Percentiles rank a stretch among this genome's conserved stretches.
These are phyloP conservation scores for Curvularia hawaiiensis DNA, from an alignment of 2,329 filamentous ascomycete species.

Conservation along the genomic window DNA sequence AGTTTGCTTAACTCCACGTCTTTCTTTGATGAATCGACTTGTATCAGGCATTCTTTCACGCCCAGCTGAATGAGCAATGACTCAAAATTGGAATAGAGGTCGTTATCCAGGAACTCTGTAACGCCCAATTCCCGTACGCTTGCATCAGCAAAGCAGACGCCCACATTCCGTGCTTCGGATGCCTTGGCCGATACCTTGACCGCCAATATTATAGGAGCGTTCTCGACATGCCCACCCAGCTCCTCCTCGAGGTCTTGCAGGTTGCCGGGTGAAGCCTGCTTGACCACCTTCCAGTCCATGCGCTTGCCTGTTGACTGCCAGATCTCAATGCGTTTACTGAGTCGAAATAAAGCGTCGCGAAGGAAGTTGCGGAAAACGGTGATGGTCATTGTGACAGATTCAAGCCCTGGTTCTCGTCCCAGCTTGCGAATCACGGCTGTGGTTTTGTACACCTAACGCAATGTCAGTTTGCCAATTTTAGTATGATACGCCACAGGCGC, in stretches of 20 bases:
- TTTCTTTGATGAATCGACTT: constrained; percentile 76
- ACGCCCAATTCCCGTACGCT: constrained; percentile 94
- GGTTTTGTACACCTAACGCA: constrained; percentile 84
- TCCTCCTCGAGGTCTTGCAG: constrained; percentile 97
- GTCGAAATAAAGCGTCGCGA: constrained; percentile 87
- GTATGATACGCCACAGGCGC: background rate
- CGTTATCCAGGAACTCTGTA: constrained; percentile 98
- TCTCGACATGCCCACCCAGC: constrained; percentile 82
- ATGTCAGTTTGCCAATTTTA: background rate
- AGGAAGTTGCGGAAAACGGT: constrained; percentile 97
- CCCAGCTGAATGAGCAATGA: constrained; percentile 94
- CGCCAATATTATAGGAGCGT: constrained; percentile 90
- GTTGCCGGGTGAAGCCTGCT: constrained; percentile 92
- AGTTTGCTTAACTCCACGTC: constrained; percentile 89
- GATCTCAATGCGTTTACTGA: constrained; percentile 90
- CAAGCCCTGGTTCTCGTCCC: constrained; percentile 80
- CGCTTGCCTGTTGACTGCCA: constrained; percentile 74
- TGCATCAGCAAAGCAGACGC: constrained; percentile 97
- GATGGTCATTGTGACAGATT: constrained; percentile 93
- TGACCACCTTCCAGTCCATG: constrained; percentile 90
- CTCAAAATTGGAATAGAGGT: constrained; percentile 97
- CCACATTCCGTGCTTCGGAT: constrained; percentile 81
- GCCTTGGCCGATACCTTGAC: constrained; percentile 93
- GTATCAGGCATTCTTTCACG: constrained; percentile 91
- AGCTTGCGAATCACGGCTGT: constrained; percentile 93